Percentiles rank a stretch among this genome's conserved stretches.
Conservation (phyloP, 2,329 filamentous ascomycete genomes). For the Byssoonygena ceratinophila region DNA sequence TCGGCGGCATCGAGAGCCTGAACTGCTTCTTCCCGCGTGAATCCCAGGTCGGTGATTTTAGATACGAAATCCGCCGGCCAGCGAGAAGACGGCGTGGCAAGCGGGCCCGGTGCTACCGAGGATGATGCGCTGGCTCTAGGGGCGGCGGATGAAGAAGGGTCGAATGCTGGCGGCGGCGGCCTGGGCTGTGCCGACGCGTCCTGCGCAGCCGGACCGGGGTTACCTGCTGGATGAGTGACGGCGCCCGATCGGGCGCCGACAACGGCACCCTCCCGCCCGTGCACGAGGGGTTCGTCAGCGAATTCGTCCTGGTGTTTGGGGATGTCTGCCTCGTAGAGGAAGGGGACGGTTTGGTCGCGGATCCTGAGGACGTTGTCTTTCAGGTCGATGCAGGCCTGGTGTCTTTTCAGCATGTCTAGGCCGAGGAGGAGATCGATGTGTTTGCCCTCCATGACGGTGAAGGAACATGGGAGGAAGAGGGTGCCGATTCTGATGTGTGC, state of each 20-base stretch:
- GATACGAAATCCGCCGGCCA: constrained; percentile 57
- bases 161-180: no score
- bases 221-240: constrained; percentile 31
- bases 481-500: constrained; percentile 89
- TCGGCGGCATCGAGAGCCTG: constrained; percentile 70
- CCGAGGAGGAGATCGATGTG: constrained; percentile 86
- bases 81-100: constrained; percentile 18
- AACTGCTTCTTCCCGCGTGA: constrained; percentile 63
- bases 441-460: constrained; percentile 99
- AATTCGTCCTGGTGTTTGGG: constrained; percentile 64
- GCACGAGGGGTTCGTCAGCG: constrained; percentile 69
- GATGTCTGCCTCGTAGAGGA: constrained; percentile 85
- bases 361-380: constrained; percentile 76
- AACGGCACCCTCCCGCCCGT: constrained; percentile 76
- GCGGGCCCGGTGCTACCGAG: background rate
- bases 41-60: constrained; percentile 66
- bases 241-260: constrained; percentile 77
- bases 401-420: constrained; percentile 91
- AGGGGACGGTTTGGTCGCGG: constrained; percentile 75
- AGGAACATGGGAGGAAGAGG: constrained; percentile 81
- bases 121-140: background rate
- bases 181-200: background rate
- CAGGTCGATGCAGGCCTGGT: constrained; percentile 87
- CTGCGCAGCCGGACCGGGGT: constrained; percentile 10
- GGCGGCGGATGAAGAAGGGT: background rate